Evolutionary conservation across 1,139 yeast species (phyloP).

Genomic region (Barnettozyma hawaiiensis): DNA sequence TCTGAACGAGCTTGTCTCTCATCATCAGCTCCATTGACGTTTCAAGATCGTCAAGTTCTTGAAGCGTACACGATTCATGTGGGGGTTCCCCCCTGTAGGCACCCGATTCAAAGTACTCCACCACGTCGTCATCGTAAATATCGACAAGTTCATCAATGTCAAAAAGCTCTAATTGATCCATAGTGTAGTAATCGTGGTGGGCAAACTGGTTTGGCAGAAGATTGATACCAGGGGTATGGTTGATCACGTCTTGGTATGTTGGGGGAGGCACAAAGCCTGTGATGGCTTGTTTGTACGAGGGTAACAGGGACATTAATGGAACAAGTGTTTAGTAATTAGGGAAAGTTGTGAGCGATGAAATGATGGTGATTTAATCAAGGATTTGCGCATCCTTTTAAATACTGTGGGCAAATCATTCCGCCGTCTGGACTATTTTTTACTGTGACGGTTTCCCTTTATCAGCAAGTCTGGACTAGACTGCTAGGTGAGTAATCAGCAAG

Average conservation of each 20-base stretch:
- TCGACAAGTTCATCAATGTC: constrained; percentile 10
- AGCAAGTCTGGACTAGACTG: constrained; percentile 6
- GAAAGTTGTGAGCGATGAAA: too few species aligned
- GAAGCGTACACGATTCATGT: constrained; percentile 3
- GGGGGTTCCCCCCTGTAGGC: too few species aligned
- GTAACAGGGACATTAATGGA: constrained; percentile 9
- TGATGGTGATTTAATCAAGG: neutral
- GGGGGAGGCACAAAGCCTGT: constrained; percentile 19
- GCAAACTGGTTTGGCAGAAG: constrained; percentile 9
- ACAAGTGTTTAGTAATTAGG: neutral
- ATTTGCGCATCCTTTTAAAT: neutral
- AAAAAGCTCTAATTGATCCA: constrained; percentile 8
- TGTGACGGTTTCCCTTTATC: constrained; percentile 4
- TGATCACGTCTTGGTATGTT: constrained; percentile 18
- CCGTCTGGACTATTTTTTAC: neutral
- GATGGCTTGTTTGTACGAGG: constrained; percentile 20
- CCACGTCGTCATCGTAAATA: constrained; percentile 9
- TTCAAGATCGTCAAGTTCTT: constrained; percentile 14
- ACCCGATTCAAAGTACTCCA: constrained; percentile 8
- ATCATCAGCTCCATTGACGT: constrained; percentile 11
- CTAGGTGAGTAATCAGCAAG: too few species aligned
- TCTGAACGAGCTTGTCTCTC: constrained; percentile 20
- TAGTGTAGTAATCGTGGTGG: constrained; percentile 8
- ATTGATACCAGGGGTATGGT: constrained; percentile 8
- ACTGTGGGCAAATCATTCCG: neutral